Base-by-base conservation (phyloP, 495 filamentous ascomycete genomes). In the Trichoderma asperelloides region DNA sequence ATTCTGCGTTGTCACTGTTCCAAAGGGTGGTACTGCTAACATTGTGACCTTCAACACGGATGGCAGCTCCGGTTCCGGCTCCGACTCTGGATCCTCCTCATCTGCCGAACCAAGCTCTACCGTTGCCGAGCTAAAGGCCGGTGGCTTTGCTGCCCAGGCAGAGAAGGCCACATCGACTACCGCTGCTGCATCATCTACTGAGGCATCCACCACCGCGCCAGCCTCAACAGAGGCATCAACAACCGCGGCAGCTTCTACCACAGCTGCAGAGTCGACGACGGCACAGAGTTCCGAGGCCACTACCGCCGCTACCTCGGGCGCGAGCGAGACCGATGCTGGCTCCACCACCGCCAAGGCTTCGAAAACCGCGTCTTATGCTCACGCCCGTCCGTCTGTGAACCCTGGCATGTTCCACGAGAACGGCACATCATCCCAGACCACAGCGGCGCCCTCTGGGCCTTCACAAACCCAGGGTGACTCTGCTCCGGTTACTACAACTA, bases 1-100 rank as follows among this genome's bases (percentile, higher is more conserved):
- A 43, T 92, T 91, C 74, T 94, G 91, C 71, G 89, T 92, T 65
- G 90, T 91, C 15, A 92, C 90, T 45, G 85, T 93, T 21, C 87
- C 88, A 41, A 84, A 84, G 68, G 91, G 90, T 62, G 71, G 74
- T 55, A 85, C 79, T 64, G 91, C 90, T 63, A 88, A 86, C 68
- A 84, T 92, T 70, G 86, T 91, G 43, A 86, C 92, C 37, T 80
- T 76, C 65, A 80, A 78, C 71, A 70, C 77, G 3, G 78, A 81
- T 55, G 80, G 80, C 2, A 78, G 55, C 30, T 60, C 55, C 21
- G 49, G 49, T n/a, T 55, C 49, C 23, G 27, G 55, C 55, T 28
- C 23, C 8, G 65, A 23, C 49, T 55, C 65, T 21, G 65, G 12
- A 3, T 63, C 62, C 25, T 51, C 47, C 47, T 51, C 47, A 11